These are phyloP conservation scores for Tylopilus sp. DNA, from an alignment of 1,284 basidiomycete species.

Conservation along the genomic window DNA sequence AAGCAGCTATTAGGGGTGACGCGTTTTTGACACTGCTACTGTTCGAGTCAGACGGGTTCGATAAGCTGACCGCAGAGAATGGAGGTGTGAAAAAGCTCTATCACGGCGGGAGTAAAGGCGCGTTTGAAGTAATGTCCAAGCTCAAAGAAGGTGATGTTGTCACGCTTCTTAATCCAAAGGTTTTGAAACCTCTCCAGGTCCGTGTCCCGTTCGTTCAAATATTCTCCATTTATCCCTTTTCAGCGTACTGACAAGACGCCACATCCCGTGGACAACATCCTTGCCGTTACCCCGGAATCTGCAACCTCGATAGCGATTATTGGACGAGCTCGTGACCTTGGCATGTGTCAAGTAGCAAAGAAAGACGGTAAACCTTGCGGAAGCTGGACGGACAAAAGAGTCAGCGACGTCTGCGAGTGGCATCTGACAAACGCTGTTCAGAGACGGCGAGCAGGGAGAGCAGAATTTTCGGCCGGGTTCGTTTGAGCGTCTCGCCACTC, in stretches of 20 bases:
- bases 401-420: slow-evolving; percentile 85
- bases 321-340: slow-evolving; percentile 83
- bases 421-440: slow-evolving; percentile 84
- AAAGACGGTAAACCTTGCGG: slow-evolving; percentile 81
- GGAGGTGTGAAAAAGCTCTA: slow-evolving; percentile 63
- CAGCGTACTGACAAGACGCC: slow-evolving; percentile 54
- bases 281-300: slow-evolving; percentile 85
- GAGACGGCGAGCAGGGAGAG: slow-evolving; percentile 63
- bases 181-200: slow-evolving; percentile 84
- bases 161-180: slow-evolving; percentile 84
- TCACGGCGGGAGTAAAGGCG: slow-evolving; percentile 86
- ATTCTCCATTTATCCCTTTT: background rate
- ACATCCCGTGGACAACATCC: slow-evolving; percentile 76
- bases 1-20: slow-evolving; percentile 70
- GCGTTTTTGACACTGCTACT: slow-evolving; percentile 80
- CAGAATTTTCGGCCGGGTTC: slow-evolving; percentile 83
- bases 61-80: slow-evolving; percentile 50
- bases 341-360: slow-evolving; percentile 75
- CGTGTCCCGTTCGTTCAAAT: slow-evolving; percentile 21
- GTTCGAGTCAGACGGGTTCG: slow-evolving; percentile 81
- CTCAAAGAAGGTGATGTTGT: slow-evolving; percentile 87
- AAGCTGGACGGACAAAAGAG: slow-evolving; percentile 84
- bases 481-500: slow-evolving; percentile 22
- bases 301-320: slow-evolving; percentile 80
- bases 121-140: slow-evolving; percentile 86